Base-by-base conservation (phyloP, 345 rosid genomes). In the Pugionium dolabratum region DNA sequence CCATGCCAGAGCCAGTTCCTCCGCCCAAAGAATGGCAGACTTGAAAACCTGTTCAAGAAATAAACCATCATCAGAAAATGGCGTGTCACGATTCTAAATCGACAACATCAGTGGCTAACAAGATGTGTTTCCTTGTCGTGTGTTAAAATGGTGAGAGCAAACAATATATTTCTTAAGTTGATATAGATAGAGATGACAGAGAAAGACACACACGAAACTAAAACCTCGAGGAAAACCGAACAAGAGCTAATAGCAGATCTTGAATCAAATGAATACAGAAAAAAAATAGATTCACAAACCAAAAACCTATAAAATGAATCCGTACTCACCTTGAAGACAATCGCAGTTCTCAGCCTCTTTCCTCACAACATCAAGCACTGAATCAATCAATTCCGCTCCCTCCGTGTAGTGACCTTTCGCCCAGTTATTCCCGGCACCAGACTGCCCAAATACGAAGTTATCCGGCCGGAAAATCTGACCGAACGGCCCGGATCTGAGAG, bases 1-100 rank as follows among this genome's bases (percentile, higher is more conserved):
- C 74, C 74, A 70, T 70, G 4, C 74, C 74, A 43, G 74, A 70
- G 5, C 74, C 74, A 52, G 74, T 70, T n/a, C 74, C 74, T 59
- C 74, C 74, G 9, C 74, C 74, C 43, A 70, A n/a, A 4, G 74
- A 70, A 52, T 70, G 74, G 11, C 74, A 70, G 0, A 70, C 74
- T 43, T 70, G 74, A 35, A 70, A 70, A 49, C 73, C 73, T 69
- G 18, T 18, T 18, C 18, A 18, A 18, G 18, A 18, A 18, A 18
- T 18, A 18, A 18, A 18, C 18, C 18, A 18, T 18, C 18, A 36
- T 4, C 40, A 36, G 40, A 36, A 7, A 36, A 36, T 36, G 7
- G 40, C 40, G 4, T 36, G 1, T 36, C 40, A 36, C 6, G 40
- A 36, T 3, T 36, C 40, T 36, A 36, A 36, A 36, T 36, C 40